Conservation (phyloP, 108 stramenopile genomes). For the Pseudonitzschia multiseries region DNA sequence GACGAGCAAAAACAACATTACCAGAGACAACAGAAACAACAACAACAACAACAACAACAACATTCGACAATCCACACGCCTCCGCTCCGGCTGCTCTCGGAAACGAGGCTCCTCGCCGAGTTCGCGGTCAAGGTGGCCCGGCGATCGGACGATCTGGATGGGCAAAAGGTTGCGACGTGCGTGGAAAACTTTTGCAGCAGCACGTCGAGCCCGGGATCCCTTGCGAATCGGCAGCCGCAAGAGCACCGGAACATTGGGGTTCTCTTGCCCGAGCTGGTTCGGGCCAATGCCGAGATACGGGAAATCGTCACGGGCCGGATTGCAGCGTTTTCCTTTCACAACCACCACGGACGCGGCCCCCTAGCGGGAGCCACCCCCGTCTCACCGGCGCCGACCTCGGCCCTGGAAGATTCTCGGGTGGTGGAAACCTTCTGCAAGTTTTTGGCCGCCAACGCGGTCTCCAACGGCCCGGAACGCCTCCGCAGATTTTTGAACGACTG, state of each 20-base stretch:
- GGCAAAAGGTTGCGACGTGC: slow-evolving; percentile 56
- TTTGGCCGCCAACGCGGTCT: slow-evolving; percentile 74
- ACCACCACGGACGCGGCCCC: neutral
- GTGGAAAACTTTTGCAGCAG: slow-evolving; percentile 52
- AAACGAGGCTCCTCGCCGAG: slow-evolving; percentile 44
- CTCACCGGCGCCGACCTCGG: slow-evolving; percentile 32
- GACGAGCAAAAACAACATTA: neutral
- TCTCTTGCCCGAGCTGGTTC: slow-evolving; percentile 39
- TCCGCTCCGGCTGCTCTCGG: neutral
- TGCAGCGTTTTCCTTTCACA: slow-evolving; percentile 70
- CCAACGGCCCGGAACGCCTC: slow-evolving; percentile 64
- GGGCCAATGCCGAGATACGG: slow-evolving; percentile 63
- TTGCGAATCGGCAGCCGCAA: too few species aligned
- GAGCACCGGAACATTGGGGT: neutral
- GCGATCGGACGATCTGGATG: slow-evolving; percentile 55
- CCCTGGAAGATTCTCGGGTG: slow-evolving; percentile 66
- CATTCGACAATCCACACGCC: neutral
- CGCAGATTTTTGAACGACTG: slow-evolving; percentile 63
- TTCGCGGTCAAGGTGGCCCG: slow-evolving; percentile 70
- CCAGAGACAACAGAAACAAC: neutral
- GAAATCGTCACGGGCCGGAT: slow-evolving; percentile 79
- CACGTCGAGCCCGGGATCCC: too few species aligned
- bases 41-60: slow-evolving; percentile 9
- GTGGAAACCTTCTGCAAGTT: slow-evolving; percentile 73
- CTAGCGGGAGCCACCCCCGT: slow-evolving; percentile 17